phyloP scores from a whole-genome alignment of 169 alveolate species.

The Besnoitia besnoiti region DNA sequence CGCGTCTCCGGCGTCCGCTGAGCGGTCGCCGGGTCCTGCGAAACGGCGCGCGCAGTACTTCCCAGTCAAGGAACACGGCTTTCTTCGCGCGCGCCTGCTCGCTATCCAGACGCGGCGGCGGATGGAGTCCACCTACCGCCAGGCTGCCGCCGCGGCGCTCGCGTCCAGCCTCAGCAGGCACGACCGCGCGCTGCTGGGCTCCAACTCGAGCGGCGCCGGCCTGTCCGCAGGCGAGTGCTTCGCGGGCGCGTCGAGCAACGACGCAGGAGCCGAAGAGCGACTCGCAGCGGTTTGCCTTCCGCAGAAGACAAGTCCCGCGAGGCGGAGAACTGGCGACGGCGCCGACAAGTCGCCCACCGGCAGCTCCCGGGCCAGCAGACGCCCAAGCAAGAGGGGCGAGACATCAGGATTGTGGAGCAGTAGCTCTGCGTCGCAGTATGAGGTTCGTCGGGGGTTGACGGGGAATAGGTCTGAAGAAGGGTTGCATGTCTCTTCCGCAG shows the following conservation, averaged over 20 bases:
- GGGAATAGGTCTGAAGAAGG: too few relatives aligned
- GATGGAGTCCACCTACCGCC: constrained; percentile 23
- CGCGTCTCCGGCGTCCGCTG: neutral
- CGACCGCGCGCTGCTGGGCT: neutral
- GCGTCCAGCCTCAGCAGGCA: neutral
- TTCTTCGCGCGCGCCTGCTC: constrained; percentile 60
- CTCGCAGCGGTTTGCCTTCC: neutral
- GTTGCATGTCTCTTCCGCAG: too few relatives aligned
- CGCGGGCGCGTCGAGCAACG: neutral
- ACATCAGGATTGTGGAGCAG: neutral
- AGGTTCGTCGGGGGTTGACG: neutral
- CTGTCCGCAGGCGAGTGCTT: neutral
- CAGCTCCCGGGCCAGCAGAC: neutral
- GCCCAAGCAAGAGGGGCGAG: neutral
- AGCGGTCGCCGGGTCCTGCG: neutral
- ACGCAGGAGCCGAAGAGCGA: neutral
- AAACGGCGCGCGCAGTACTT: constrained; percentile 64
- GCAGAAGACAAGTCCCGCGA: neutral
- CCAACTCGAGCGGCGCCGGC: neutral
- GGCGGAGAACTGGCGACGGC: neutral
- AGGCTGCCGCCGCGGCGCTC: neutral
- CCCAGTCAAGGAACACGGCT: constrained; percentile 64
- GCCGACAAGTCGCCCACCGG: neutral
- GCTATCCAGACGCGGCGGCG: constrained; percentile 66
- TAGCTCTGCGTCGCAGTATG: neutral